Conservation (phyloP, 495 filamentous ascomycete genomes). For the Aspergillus homomorphus region DNA sequence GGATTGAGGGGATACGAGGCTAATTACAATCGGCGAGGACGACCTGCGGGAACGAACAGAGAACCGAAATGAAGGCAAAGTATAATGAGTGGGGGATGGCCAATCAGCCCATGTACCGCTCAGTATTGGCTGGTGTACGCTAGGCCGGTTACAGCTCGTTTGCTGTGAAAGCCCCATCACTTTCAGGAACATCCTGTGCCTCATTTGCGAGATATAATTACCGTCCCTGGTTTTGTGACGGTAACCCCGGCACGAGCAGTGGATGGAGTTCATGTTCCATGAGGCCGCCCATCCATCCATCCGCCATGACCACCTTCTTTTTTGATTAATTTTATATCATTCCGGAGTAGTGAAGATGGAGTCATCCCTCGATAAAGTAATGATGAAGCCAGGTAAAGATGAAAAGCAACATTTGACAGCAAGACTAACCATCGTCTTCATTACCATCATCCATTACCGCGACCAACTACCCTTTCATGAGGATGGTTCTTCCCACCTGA, state of each 20-base stretch:
- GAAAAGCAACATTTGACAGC: too few species aligned
- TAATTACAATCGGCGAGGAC: slow-evolving; percentile 16
- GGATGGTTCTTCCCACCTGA: too few species aligned
- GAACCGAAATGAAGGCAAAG: slow-evolving; percentile 26
- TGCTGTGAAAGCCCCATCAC: slow-evolving; percentile 3
- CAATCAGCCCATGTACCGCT: slow-evolving; percentile 17
- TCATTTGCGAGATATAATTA: slow-evolving; percentile 15
- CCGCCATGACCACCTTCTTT: slow-evolving; percentile 3
- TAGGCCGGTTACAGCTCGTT: slow-evolving; percentile 3
- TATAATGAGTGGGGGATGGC: slow-evolving; percentile 8
- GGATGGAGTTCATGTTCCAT: background rate
- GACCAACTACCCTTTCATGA: too few species aligned
- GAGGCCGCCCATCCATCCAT: slow-evolving; percentile 15
- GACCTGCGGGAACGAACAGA: background rate
- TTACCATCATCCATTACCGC: too few species aligned
- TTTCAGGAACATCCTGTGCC: background rate
- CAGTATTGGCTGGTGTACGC: slow-evolving; percentile 2
- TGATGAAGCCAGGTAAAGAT: too few species aligned
- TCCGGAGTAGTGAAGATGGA: background rate
- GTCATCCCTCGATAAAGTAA: background rate
- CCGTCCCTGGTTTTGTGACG: slow-evolving; percentile 25
- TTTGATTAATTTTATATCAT: background rate
- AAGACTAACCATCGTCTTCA: too few species aligned
- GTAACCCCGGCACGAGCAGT: slow-evolving; percentile 4
- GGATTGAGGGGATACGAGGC: background rate